Evolutionary conservation across 2,329 filamentous ascomycete species (phyloP), one percentile per base, ranked within the genome.

Genomic region (Fusarium sp.): DNA sequence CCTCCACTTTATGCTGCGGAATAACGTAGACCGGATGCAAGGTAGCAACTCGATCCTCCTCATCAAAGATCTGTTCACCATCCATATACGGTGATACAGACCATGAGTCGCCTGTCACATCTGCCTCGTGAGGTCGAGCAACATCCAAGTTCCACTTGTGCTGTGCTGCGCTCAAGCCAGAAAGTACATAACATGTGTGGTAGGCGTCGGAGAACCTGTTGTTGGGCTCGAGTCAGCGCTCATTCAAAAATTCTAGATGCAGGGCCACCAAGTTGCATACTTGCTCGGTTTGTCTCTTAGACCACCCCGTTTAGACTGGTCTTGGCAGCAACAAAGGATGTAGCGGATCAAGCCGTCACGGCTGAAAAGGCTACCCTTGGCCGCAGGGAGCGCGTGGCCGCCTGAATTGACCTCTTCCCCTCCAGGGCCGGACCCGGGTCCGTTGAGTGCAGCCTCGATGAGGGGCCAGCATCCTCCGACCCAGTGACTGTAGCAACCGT

Each of bases 401-500:
- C 71, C 72, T 60, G 75, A 70, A 66, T 65, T 68, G 78, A 78
- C 74, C 71, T 70, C 74, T 65, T 77, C 75, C 68, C 73, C 78
- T 77, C 75, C 82, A 67, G 45, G 62, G 28, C 39, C 54, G 33
- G 62, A 22, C 45, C 54, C 53, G 61, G 86, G 85, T 33, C 88
- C 89, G 74, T 88, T 88, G 65, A 96, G 83, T 61, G 91, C 91
- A 64, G 94, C 93, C 84, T 98, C 93, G 75, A 98, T 86, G 73
- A 99, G 84, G 50, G 95, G 92, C 94, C 95, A 99, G 84, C 95
- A 98, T 61, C 93, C 93, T 61, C 96, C 96, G 38, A 97, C 92
- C 96, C 96, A 99, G 83, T 98, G 95, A 80, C 94, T 97, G 85
- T 99, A 99, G 84, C 96, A 99, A 50, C 95, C 96, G 82, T 99